Evolutionary conservation across 768 basidiomycete species (phyloP).

Genomic region (Leccinum uliginosum): DNA sequence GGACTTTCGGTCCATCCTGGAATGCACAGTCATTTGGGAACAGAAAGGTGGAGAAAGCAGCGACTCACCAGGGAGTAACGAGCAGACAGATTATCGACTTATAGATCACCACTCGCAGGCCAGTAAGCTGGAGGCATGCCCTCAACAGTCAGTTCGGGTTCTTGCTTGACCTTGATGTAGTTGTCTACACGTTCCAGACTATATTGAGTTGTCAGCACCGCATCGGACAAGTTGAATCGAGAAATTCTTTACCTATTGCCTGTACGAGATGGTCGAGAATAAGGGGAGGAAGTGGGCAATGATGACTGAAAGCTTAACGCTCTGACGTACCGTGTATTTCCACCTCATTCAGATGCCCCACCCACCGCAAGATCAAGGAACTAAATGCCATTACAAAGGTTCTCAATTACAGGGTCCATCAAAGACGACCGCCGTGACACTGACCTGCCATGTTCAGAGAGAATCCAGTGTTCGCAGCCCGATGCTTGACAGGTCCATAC

Average conservation of each 20-base stretch:
- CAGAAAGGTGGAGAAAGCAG: background rate
- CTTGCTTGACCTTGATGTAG: background rate
- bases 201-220: background rate
- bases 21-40: background rate
- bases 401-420: background rate
- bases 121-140: slow-evolving; percentile 1
- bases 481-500: slow-evolving; percentile 1
- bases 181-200: slow-evolving; percentile 1
- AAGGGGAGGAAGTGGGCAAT: background rate
- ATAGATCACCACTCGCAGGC: background rate
- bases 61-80: background rate
- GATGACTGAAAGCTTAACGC: slow-evolving; percentile 41
- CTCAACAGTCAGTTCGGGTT: background rate
- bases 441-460: slow-evolving; percentile 39
- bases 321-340: slow-evolving; percentile 39
- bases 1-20: background rate
- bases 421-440: slow-evolving; percentile 20
- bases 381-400: slow-evolving; percentile 47
- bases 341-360: slow-evolving; percentile 41
- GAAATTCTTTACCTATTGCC: background rate
- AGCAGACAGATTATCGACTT: slow-evolving; percentile 5
- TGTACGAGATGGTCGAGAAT: background rate
- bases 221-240: no score
- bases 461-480: slow-evolving; percentile 32
- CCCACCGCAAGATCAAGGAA: slow-evolving; percentile 48